Evolutionary conservation across 345 rosid genomes (phyloP).

Genomic region (Toxicodendron radicans): DNA sequence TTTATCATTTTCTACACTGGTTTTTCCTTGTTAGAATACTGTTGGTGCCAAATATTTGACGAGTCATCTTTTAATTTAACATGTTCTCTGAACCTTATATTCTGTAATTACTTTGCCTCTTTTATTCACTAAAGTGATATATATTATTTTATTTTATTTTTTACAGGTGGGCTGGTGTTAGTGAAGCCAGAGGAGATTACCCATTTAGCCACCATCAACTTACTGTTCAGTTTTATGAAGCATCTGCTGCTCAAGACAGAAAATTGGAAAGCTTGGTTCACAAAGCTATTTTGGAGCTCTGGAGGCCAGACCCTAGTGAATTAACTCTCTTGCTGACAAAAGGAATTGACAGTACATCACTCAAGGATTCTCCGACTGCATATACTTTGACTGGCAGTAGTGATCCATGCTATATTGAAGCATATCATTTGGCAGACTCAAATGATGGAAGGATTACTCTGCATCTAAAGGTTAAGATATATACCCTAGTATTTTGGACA

Average conservation of each 20-base stretch:
- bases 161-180: slow-evolving; percentile 94
- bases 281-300: slow-evolving; percentile 95
- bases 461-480: slow-evolving; percentile 71
- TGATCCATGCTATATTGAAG: slow-evolving; percentile 97
- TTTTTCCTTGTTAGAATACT: slow-evolving; percentile 23
- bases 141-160: slow-evolving; percentile 23
- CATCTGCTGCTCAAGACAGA: slow-evolving; percentile 98
- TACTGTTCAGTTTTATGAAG: slow-evolving; percentile 96
- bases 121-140: slow-evolving; percentile 21
- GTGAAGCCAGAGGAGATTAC: slow-evolving; percentile 98
- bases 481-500: neutral
- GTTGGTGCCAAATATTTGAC: slow-evolving; percentile 3
- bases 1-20: neutral
- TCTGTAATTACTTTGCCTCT: slow-evolving; percentile 8
- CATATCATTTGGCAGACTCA: slow-evolving; percentile 94
- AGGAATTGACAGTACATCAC: slow-evolving; percentile 68
- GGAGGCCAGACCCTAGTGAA: slow-evolving; percentile 97
- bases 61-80: neutral
- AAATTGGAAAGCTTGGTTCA: slow-evolving; percentile 94
- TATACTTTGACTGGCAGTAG: slow-evolving; percentile 87
- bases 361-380: slow-evolving; percentile 80
- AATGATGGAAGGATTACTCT: slow-evolving; percentile 92
- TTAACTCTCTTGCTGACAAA: slow-evolving; percentile 74
- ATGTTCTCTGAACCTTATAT: neutral
- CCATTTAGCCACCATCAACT: slow-evolving; percentile 98